phyloP scores from a whole-genome alignment of 108 stramenopile genomes.

The Skeletonema grethae region DNA sequence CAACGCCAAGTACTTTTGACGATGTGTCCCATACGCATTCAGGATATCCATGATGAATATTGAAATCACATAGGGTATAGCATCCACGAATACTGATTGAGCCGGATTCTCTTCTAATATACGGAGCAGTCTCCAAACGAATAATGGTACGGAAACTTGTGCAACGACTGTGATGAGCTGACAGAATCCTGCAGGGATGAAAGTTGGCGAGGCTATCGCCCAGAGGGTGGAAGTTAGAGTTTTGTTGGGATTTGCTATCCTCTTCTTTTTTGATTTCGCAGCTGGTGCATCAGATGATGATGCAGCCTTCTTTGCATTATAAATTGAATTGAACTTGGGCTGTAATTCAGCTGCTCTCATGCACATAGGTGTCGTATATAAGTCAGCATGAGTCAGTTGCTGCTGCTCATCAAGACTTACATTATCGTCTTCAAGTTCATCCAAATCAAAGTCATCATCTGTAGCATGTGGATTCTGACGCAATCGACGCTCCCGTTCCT shows the following conservation, averaged over 20 bases:
- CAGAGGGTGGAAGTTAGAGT: slow-evolving; percentile 40
- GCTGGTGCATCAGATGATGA: neutral
- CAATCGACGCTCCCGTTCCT: neutral
- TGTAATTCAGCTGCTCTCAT: slow-evolving; percentile 13
- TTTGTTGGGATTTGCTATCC: neutral
- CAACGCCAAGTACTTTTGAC: slow-evolving; percentile 72
- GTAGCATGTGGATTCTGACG: neutral
- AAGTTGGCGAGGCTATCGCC: slow-evolving; percentile 53
- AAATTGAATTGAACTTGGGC: slow-evolving; percentile 17
- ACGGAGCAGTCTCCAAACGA: slow-evolving; percentile 67
- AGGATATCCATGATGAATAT: slow-evolving; percentile 52
- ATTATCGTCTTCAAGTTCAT: neutral
- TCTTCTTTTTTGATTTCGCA: neutral
- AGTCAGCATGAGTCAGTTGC: slow-evolving; percentile 25
- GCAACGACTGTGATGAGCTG: slow-evolving; percentile 69
- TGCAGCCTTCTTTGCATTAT: neutral
- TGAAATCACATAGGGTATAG: slow-evolving; percentile 51
- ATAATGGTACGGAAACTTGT: slow-evolving; percentile 70
- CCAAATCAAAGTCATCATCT: slow-evolving; percentile 3
- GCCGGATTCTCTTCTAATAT: slow-evolving; percentile 60
- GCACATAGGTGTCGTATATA: slow-evolving; percentile 21
- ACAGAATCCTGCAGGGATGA: slow-evolving; percentile 73
- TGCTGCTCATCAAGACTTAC: slow-evolving; percentile 3
- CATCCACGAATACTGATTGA: slow-evolving; percentile 33
- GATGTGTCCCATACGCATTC: slow-evolving; percentile 67